These are phyloP conservation scores for Heritiera fomes DNA, from an alignment of 345 rosid genomes.

Conservation along the genomic window DNA sequence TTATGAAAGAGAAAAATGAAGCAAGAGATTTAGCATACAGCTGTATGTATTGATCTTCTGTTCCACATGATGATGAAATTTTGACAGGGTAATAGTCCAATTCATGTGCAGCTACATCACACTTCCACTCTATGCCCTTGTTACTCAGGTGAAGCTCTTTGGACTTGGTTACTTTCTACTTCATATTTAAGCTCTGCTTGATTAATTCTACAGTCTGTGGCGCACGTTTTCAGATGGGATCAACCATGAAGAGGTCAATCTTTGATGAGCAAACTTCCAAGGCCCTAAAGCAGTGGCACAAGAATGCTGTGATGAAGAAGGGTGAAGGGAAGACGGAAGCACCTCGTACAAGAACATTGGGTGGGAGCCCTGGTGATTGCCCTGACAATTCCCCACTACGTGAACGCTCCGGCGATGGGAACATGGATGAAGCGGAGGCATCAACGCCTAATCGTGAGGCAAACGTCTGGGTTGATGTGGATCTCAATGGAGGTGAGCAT, in stretches of 20 bases:
- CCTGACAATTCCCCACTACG: conserved; percentile 25
- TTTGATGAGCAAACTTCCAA: conserved; percentile 88
- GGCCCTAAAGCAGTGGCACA: conserved; percentile 86
- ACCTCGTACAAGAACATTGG: conserved; percentile 26
- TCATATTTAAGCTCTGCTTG: neutral
- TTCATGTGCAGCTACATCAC: conserved; percentile 88
- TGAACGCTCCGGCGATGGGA: conserved; percentile 1
- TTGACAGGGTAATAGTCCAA: conserved; percentile 68
- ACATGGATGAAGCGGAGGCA: conserved; percentile 14
- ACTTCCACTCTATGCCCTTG: conserved; percentile 96
- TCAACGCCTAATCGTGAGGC: conserved; percentile 13
- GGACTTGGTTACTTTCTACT: neutral
- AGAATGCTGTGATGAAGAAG: conserved; percentile 56
- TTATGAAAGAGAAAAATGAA: no score
- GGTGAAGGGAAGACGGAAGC: conserved; percentile 36
- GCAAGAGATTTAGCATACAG: neutral
- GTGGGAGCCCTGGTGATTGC: conserved; percentile 33
- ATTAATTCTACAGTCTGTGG: neutral
- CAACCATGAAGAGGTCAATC: conserved; percentile 90
- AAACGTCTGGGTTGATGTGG: neutral
- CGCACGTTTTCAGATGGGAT: conserved; percentile 71
- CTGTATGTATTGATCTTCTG: neutral
- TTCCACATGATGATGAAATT: neutral
- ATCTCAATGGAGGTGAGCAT: neutral
- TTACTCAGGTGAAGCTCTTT: conserved; percentile 55